Conservation (phyloP, 139 green algal genomes). For the Auxenochlorella protothecoides region DNA sequence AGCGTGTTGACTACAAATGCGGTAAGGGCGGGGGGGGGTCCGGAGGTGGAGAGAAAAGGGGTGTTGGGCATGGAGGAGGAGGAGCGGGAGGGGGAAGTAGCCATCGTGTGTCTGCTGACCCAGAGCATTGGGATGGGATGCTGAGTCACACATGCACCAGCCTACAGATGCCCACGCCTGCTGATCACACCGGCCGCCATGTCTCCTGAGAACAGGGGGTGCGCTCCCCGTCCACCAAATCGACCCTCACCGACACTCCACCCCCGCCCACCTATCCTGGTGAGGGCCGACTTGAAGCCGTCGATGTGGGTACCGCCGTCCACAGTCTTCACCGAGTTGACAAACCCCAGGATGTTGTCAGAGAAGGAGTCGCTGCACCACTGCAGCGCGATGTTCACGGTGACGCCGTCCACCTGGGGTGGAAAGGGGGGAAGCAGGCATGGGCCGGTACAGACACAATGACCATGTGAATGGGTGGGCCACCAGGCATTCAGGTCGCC, state of each 20-base stretch:
- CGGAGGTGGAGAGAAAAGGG: neutral
- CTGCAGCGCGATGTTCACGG: constrained; percentile 72
- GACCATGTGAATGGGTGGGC: too few relatives aligned
- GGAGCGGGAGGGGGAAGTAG: neutral
- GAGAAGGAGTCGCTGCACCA: constrained; percentile 74
- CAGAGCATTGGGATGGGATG: too few relatives aligned
- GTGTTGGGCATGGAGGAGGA: neutral
- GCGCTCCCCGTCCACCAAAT: neutral
- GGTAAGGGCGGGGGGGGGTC: neutral
- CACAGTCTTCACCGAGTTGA: constrained; percentile 90
- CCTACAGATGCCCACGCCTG: too few relatives aligned
- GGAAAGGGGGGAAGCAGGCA: neutral
- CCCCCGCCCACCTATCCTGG: constrained; percentile 25
- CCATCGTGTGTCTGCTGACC: neutral
- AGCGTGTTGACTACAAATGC: constrained; percentile 55
- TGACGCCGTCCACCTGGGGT: constrained; percentile 44
- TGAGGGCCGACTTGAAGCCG: constrained; percentile 74
- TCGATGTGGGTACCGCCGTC: constrained; percentile 96
- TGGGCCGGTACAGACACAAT: neutral
- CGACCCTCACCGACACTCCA: neutral
- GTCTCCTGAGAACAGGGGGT: neutral
- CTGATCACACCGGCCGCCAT: too few relatives aligned
- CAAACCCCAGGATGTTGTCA: constrained; percentile 85
- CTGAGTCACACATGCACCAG: too few relatives aligned
- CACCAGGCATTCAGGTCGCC: too few relatives aligned